Conservation (phyloP, 2,329 filamentous ascomycete species). For the Diaporthe citriasiana region DNA sequence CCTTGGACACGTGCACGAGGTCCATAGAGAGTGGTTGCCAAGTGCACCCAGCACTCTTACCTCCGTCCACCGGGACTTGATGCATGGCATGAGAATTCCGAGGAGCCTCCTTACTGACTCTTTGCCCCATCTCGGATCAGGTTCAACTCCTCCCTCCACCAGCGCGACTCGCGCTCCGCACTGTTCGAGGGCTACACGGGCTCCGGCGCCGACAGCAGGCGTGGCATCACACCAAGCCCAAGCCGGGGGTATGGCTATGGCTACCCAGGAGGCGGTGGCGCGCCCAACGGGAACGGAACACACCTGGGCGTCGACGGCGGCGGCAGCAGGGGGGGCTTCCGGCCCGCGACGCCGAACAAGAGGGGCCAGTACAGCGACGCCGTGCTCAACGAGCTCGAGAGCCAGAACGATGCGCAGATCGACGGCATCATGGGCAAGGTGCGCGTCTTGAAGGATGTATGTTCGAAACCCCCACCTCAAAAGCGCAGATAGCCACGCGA, state of each 20-base stretch:
- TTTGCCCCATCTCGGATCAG: constrained; percentile 4
- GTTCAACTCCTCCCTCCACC: constrained; percentile 73
- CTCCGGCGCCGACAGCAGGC: constrained; percentile 59
- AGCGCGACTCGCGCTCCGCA: constrained; percentile 79
- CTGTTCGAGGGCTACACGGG: constrained; percentile 82
- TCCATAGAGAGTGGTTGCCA: neutral
- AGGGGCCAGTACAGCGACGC: constrained; percentile 94
- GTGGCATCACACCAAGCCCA: constrained; percentile 62
- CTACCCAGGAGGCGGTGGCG: constrained; percentile 56
- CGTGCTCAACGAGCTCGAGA: constrained; percentile 92
- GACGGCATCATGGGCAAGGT: constrained; percentile 94
- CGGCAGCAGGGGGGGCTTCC: constrained; percentile 57
- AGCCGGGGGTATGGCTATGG: constrained; percentile 67
- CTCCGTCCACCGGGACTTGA: neutral
- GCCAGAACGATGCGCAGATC: constrained; percentile 92
- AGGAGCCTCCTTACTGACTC: neutral
- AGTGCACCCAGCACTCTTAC: neutral
- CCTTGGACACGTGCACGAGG: neutral
- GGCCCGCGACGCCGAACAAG: constrained; percentile 79
- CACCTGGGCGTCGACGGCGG: constrained; percentile 51
- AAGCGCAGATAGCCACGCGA: neutral
- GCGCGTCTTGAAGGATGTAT: constrained; percentile 87
- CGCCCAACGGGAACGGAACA: constrained; percentile 50
- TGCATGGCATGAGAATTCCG: neutral
- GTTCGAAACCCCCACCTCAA: constrained; percentile 52